These are phyloP conservation scores for Scutellaria baicalensis DNA, from an alignment of 257 asterid species.

Conservation along the genomic window DNA sequence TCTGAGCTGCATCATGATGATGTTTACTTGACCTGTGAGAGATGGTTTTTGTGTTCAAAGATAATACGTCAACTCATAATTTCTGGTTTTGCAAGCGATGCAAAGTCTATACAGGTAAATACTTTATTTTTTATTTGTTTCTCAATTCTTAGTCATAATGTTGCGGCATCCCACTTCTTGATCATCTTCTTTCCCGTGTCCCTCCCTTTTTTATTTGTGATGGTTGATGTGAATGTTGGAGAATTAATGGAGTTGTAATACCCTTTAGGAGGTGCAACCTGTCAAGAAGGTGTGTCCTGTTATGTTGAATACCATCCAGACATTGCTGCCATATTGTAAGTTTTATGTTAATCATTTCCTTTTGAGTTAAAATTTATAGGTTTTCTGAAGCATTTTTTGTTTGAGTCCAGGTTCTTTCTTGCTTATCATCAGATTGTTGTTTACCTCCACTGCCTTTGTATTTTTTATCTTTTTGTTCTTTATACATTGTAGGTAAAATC, in stretches of 20 bases:
- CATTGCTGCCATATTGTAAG: slow-evolving; percentile 82
- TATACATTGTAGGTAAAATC: background rate
- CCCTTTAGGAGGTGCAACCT: slow-evolving; percentile 78
- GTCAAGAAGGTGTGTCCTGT: slow-evolving; percentile 85
- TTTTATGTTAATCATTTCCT: slow-evolving; percentile 15
- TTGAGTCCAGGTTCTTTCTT: background rate
- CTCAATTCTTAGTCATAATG: background rate
- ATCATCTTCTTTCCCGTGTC: background rate
- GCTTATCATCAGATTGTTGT: background rate
- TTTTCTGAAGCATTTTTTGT: background rate
- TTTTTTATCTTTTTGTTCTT: background rate
- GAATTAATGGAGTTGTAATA: slow-evolving; percentile 15
- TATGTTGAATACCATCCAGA: slow-evolving; percentile 74
- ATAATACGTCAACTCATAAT: slow-evolving; percentile 70
- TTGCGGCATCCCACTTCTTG: slow-evolving; percentile 9
- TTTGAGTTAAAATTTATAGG: background rate
- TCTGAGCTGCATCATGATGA: slow-evolving; percentile 64
- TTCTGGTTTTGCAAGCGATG: slow-evolving; percentile 86
- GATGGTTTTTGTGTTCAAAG: slow-evolving; percentile 96
- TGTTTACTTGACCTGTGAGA: slow-evolving; percentile 78
- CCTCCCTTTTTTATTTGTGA: background rate
- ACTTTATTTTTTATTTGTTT: background rate
- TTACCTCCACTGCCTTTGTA: background rate
- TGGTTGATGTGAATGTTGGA: background rate
- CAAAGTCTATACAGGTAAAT: slow-evolving; percentile 64